Conservation (phyloP, 805 yeast genomes). For the Myxozyma mucilagina region DNA sequence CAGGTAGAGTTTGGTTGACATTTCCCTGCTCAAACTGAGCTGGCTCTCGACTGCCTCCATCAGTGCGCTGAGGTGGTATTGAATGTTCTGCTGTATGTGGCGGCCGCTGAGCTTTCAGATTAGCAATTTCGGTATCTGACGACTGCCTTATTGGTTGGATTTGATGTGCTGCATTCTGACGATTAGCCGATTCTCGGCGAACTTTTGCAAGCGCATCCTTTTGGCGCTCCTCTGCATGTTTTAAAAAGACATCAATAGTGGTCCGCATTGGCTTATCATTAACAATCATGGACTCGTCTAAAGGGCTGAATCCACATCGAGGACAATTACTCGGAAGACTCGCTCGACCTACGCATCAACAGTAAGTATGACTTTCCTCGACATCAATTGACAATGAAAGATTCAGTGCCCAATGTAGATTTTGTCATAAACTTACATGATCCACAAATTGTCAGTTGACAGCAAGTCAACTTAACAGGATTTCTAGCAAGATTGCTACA, state of each 20-base stretch:
- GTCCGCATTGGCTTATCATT: constrained; percentile 24
- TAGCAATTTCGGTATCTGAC: neutral
- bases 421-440: constrained; percentile 18
- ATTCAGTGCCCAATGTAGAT: neutral
- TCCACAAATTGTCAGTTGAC: constrained; percentile 26
- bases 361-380: neutral
- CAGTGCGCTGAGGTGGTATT: neutral
- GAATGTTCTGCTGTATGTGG: neutral
- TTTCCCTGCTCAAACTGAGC: neutral
- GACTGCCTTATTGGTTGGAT: neutral
- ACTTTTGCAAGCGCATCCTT: constrained; percentile 9
- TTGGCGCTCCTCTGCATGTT: constrained; percentile 28
- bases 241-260: constrained; percentile 26
- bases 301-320: constrained; percentile 15
- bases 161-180: neutral
- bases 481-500: constrained; percentile 28
- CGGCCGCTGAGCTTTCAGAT: neutral
- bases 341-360: constrained; percentile 14
- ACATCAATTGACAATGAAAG: neutral
- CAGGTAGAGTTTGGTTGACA: neutral
- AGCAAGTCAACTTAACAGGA: constrained; percentile 24
- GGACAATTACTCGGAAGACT: constrained; percentile 17
- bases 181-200: neutral
- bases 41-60: neutral
- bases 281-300: constrained; percentile 8